Base-by-base conservation (phyloP, 495 filamentous ascomycete species). In the Achaetomiella virescens region DNA sequence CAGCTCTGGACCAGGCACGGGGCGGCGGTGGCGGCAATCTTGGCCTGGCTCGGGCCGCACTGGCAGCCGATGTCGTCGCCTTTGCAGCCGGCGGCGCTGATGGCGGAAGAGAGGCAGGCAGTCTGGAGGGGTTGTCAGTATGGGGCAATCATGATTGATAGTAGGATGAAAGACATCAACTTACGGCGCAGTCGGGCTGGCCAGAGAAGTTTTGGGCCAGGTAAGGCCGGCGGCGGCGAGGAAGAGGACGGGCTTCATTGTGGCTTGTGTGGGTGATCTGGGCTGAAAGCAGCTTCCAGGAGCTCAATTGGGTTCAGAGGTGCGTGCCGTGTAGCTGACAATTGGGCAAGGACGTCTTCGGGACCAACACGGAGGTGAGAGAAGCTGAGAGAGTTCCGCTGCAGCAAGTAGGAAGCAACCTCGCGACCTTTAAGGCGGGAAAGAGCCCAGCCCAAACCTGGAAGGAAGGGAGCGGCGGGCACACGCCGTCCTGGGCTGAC, bases 161-260 rank as follows among this genome's bases (percentile, higher is more conserved):
- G 36, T 38, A 3, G 36, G 12, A n/a, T n/a, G n/a, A 38, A 15
- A 38, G 11, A n/a, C 11, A n/a, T 38, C 14, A 3, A 61, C 63
- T 12, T 66, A 71, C 69, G 27, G 71, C 70, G 54, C 71, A 74
- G n/a, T 44, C 48, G 0, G 71, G 71, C 44, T 69, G 63, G 46
- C 65, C 70, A 6, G 51, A 25, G 33, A 72, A 40, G 59, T 71
- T 57, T 33, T 74, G 70, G 33, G 66, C 66, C 22, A 66, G 15
- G 55, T 60, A 18, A 53, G 33, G 35, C 58, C 53, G 54, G 57
- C 55, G 22, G 55, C 54, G 10, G 54, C n/a, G 51, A 58, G 52
- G 43, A 65, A 18, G 52, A 69, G n/a, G 25, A 61, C 48, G 57
- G 57, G 9, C 64, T 71, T 71, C 68, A 69, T 71, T 10, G n/a